These are phyloP conservation scores for Wallemia hederae DNA, from an alignment of 1,284 basidiomycete genomes.

Conservation along the genomic window DNA sequence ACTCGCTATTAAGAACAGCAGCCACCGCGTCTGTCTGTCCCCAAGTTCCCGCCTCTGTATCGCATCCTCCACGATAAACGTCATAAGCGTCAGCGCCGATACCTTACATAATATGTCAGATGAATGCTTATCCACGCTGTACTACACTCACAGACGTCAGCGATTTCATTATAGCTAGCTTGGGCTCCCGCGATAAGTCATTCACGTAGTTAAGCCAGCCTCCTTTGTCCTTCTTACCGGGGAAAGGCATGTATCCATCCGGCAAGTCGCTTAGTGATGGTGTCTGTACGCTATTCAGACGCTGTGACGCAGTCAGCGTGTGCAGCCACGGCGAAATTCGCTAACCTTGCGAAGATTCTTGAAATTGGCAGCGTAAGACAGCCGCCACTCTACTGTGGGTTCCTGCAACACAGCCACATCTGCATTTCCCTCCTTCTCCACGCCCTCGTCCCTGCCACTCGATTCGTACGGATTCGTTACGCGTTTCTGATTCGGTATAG, in stretches of 20 bases:
- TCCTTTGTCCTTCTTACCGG: background rate
- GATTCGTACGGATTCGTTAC: background rate
- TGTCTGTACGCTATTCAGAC: background rate
- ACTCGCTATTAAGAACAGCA: background rate
- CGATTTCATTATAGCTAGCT: background rate
- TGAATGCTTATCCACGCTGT: background rate
- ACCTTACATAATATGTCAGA: background rate
- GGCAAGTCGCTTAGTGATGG: background rate
- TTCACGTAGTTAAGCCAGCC: background rate
- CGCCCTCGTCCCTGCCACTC: background rate
- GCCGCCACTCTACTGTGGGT: background rate
- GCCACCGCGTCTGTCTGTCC: background rate
- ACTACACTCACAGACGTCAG: background rate
- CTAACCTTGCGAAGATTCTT: background rate
- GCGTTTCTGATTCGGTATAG: background rate
- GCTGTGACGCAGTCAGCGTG: background rate
- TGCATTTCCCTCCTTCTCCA: background rate
- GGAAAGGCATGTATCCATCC: background rate
- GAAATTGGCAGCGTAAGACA: background rate
- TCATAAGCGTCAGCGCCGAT: background rate
- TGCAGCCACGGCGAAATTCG: background rate
- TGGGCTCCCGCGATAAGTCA: background rate
- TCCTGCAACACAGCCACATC: background rate
- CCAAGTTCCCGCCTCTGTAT: background rate
- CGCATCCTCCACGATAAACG: background rate